Percentiles rank a stretch among this genome's conserved stretches.
These are phyloP conservation scores for Capsicum baccatum DNA, from an alignment of 257 asterid genomes.

Conservation along the genomic window DNA sequence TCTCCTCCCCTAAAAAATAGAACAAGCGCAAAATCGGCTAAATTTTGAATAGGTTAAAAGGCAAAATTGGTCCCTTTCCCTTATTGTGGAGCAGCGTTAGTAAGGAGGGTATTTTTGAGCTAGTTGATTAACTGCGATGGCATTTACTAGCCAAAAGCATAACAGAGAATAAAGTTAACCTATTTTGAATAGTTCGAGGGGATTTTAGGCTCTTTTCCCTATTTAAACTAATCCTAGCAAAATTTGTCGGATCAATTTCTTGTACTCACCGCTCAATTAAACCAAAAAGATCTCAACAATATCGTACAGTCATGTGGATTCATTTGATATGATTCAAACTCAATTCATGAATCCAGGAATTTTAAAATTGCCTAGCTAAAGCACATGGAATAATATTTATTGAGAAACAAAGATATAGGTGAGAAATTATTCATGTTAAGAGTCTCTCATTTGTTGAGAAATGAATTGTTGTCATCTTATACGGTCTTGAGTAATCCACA, in stretches of 20 bases:
- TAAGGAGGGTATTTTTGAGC: no score
- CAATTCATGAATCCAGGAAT: neutral
- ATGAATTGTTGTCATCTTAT: neutral
- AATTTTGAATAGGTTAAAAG: no score
- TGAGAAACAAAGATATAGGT: neutral
- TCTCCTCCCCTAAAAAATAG: no score
- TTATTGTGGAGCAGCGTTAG: no score
- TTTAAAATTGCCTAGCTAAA: neutral
- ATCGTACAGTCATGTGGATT: neutral
- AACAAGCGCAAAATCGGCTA: no score
- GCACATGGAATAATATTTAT: neutral
- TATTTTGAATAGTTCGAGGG: no score
- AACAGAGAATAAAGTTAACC: no score
- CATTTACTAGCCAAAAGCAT: no score
- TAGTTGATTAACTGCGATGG: no score
- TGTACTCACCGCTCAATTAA: neutral
- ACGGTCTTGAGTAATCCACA: neutral
- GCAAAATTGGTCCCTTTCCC: no score
- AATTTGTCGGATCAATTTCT: neutral
- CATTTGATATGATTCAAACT: neutral
- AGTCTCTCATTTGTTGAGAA: neutral
- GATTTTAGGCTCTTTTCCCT: no score
- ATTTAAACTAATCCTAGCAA: neutral
- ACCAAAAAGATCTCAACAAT: neutral
- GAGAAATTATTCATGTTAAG: conserved; percentile 6